Conservation (phyloP, 2,329 filamentous ascomycete genomes). For the Alternaria solani region DNA sequence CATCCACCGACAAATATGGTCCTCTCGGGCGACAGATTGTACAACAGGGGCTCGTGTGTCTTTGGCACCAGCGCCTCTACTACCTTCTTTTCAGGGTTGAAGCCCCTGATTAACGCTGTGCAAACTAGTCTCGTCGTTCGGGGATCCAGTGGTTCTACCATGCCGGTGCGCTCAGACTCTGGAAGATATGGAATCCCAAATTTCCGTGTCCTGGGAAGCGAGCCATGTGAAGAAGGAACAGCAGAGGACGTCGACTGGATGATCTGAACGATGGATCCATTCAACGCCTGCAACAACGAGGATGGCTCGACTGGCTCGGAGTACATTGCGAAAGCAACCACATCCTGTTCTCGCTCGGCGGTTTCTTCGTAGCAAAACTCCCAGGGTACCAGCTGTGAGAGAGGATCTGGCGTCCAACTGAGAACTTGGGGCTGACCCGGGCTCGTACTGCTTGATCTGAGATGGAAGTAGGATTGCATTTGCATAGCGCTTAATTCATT, state of each 20-base stretch:
- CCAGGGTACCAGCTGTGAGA: constrained; percentile 68
- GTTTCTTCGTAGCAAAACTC: constrained; percentile 66
- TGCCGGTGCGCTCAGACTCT: constrained; percentile 55
- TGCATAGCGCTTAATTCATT: constrained; percentile 77
- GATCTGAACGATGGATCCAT: constrained; percentile 74
- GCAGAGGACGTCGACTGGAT: constrained; percentile 65
- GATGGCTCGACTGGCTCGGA: constrained; percentile 68
- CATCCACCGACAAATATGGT: constrained; percentile 46
- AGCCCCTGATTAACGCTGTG: constrained; percentile 73
- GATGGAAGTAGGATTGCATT: constrained; percentile 81
- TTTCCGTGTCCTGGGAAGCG: constrained; percentile 53
- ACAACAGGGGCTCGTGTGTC: constrained; percentile 35
- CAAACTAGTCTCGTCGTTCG: constrained; percentile 67
- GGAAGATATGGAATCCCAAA: constrained; percentile 70
- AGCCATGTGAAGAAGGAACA: constrained; percentile 25
- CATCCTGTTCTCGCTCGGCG: constrained; percentile 55
- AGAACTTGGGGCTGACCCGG: constrained; percentile 26
- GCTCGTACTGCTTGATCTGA: constrained; percentile 20
- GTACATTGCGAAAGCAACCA: constrained; percentile 73
- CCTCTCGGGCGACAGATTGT: constrained; percentile 31
- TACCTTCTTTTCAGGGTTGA: constrained; percentile 63
- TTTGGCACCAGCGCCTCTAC: constrained; percentile 74
- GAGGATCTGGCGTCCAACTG: constrained; percentile 63
- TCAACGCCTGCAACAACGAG: constrained; percentile 70
- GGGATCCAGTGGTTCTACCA: constrained; percentile 63